Conservation (phyloP, 129 eudicot species). For the Lactuca saligna region DNA sequence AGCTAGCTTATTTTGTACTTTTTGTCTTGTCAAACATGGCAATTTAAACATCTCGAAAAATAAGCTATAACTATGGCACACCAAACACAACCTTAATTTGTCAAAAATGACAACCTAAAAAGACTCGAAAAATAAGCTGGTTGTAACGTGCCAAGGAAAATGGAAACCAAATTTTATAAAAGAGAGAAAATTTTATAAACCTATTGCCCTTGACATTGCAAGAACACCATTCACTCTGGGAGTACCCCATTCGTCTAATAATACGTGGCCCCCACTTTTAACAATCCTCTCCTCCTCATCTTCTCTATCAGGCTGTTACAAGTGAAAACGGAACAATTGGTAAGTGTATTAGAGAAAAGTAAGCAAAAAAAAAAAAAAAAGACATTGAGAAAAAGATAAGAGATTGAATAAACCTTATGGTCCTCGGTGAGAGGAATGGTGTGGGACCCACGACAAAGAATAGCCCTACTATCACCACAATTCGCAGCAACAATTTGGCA, state of each 20-base stretch:
- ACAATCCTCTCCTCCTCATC: constrained; percentile 26
- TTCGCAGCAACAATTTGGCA: constrained; percentile 30
- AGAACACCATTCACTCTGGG: constrained; percentile 29
- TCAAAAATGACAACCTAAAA: too few relatives aligned
- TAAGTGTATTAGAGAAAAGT: background rate
- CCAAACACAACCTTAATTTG: too few relatives aligned
- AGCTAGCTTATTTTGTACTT: too few relatives aligned
- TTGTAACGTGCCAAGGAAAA: too few relatives aligned
- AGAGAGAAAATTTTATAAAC: background rate
- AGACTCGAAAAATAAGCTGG: too few relatives aligned
- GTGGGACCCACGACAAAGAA: constrained; percentile 28
- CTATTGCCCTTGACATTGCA: constrained; percentile 37
- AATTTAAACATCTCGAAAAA: too few relatives aligned
- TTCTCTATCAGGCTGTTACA: constrained; percentile 22
- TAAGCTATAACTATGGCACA: too few relatives aligned
- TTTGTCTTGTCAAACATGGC: too few relatives aligned
- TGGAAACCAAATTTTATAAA: too few relatives aligned
- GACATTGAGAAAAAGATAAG: too few relatives aligned
- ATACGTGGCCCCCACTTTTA: constrained; percentile 13
- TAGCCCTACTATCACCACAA: constrained; percentile 34
- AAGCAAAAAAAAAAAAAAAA: too few relatives aligned
- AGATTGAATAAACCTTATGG: constrained; percentile 19
- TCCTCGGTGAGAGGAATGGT: constrained; percentile 24
- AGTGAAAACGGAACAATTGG: background rate
- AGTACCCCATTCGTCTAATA: constrained; percentile 8